These are phyloP conservation scores for Scleromitrula shiraiana DNA, from an alignment of 2,329 filamentous ascomycete species.

Conservation along the genomic window DNA sequence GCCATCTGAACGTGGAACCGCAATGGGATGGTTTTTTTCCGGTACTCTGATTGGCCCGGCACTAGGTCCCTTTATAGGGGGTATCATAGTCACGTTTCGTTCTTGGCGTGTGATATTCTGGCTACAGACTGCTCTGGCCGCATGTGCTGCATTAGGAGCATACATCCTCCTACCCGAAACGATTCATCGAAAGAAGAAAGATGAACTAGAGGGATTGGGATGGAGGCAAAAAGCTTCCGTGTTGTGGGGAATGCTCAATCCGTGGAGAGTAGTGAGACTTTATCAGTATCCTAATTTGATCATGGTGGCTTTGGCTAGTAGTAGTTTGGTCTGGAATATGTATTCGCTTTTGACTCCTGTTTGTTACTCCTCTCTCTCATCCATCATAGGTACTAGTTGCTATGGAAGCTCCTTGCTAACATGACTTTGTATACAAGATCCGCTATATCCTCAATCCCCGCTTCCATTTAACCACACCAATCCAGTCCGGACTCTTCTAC, in stretches of 20 bases:
- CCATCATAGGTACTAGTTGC: too few relatives aligned
- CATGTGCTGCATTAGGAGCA: conserved; percentile 48
- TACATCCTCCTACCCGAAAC: conserved; percentile 66
- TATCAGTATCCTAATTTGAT: conserved; percentile 64
- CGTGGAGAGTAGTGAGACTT: conserved; percentile 52
- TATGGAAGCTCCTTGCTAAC: neutral
- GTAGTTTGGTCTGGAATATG: conserved; percentile 67
- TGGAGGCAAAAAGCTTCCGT: conserved; percentile 41
- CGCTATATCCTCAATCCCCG: conserved; percentile 68
- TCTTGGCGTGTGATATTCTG: conserved; percentile 72
- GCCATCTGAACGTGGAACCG: conserved; percentile 61
- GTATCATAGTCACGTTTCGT: conserved; percentile 67
- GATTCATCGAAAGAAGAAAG: conserved; percentile 54
- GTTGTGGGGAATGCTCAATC: conserved; percentile 58
- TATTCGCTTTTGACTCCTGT: conserved; percentile 56
- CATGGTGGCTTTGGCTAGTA: conserved; percentile 51
- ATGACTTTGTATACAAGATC: conserved; percentile 34
- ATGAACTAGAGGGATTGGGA: conserved; percentile 51
- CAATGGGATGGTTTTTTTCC: conserved; percentile 64
- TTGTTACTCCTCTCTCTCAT: neutral
- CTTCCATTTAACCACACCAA: conserved; percentile 57
- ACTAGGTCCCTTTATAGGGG: conserved; percentile 62
- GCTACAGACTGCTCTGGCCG: conserved; percentile 63
- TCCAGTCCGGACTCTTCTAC: conserved; percentile 65
- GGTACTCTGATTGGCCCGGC: conserved; percentile 66